Base-by-base conservation (phyloP, 352 stramenopile genomes). In the Globisporangium emineosum region DNA sequence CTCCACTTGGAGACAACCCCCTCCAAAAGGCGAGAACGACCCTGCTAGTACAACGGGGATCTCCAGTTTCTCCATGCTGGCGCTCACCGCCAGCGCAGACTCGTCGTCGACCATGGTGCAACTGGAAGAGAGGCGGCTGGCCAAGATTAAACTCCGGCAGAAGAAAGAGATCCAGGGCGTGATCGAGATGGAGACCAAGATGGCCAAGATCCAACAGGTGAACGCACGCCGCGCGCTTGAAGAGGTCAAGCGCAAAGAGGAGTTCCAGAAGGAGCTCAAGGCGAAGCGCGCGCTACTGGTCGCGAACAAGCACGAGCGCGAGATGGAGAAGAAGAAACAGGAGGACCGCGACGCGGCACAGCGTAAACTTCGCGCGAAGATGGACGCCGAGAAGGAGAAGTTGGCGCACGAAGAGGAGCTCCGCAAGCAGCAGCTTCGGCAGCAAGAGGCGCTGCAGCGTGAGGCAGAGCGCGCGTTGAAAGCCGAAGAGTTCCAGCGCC, bases 141-240 rank as follows among this genome's bases (percentile, higher is more conserved):
- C 79, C 30, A 72, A 78, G 17, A 91, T 93, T 42, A 93, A 91
- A 57, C 54, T 79, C 40, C 77, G 83, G 0, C 85, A 93, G 63
- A 69, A 91, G 60, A 81, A 79, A 32, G 85, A 93, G 37, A 83
- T 93, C 56, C 81, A 88, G 32, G 70, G 66, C 37, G 77, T 88
- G n/a, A 88, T 93, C 63, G 81, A 93, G 33, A 90, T 83, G 76
- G 85, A 93, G 47, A 70, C 70, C n/a, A 86, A 83, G 40, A 81
- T 88, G 62, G 83, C 79, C 49, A 78, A 83, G 50, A 71, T 90
- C 21, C 82, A 91, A 27, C 67, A 83, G 8, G 81, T 91, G 47
- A 88, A 88, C 32, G 73, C 81, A 10, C 71, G 69, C 5, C 81
- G 81, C 9, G 69, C 69, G 23, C 72, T 72, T 0, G 79, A 90